These are phyloP conservation scores for Hymenoscyphus scutula DNA, from an alignment of 2,329 filamentous ascomycete species.

Conservation along the genomic window DNA sequence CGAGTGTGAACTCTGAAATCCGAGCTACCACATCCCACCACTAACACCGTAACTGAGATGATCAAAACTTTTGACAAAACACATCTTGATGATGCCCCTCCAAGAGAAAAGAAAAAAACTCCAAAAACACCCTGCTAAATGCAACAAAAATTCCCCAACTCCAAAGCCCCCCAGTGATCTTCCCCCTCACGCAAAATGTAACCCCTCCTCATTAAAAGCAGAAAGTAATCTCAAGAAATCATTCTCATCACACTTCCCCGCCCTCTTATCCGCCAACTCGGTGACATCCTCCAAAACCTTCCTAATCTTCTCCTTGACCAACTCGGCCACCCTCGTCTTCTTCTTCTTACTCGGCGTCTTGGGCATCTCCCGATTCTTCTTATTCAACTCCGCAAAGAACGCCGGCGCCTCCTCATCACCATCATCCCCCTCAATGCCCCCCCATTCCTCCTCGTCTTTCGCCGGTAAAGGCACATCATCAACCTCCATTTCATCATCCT, in stretches of 20 bases:
- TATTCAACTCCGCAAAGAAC: constrained; percentile 70
- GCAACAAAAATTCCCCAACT: constrained; percentile 3
- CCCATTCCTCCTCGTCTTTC: constrained; percentile 49
- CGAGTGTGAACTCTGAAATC: not conserved
- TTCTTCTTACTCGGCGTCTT: constrained; percentile 69
- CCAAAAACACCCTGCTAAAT: constrained; percentile 32
- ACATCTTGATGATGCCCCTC: not conserved
- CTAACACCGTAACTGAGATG: not conserved
- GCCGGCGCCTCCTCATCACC: constrained; percentile 75
- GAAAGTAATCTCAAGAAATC: constrained; percentile 80
- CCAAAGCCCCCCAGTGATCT: not conserved
- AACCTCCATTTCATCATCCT: constrained; percentile 45
- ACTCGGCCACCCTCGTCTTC: constrained; percentile 74
- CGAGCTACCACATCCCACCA: not conserved
- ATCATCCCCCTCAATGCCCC: constrained; percentile 51
- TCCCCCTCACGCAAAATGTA: constrained; percentile 64
- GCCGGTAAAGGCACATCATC: constrained; percentile 43
- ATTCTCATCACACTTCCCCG: constrained; percentile 86
- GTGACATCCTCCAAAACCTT: constrained; percentile 82
- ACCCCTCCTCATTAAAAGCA: constrained; percentile 87
- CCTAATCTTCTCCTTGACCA: constrained; percentile 84
- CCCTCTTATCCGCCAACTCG: constrained; percentile 73
- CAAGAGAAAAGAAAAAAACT: too few relatives aligned
- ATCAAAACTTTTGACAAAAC: not conserved
- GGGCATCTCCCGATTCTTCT: constrained; percentile 38